Conservation (phyloP, 192 early-diverging fungal genomes). For the Podila minutissima region DNA sequence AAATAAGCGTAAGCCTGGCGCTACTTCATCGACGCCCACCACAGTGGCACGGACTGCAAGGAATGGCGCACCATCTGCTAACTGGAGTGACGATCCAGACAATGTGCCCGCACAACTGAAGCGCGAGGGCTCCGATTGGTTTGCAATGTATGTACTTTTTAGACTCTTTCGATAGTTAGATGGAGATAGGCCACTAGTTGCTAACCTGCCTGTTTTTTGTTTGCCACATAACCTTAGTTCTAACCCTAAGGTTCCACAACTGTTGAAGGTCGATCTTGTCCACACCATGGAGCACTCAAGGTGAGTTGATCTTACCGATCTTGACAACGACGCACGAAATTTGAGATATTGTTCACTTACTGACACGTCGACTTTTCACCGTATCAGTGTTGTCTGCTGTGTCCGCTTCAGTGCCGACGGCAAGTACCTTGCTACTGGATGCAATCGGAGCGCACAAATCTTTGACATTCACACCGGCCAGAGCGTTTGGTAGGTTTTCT, state of each 20-base stretch:
- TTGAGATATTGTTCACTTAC: too few relatives aligned
- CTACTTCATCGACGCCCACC: slow-evolving; percentile 22
- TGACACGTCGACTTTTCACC: too few relatives aligned
- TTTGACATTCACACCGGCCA: slow-evolving; percentile 84
- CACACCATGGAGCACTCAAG: slow-evolving; percentile 64
- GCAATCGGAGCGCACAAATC: slow-evolving; percentile 90
- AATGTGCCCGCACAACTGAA: slow-evolving; percentile 77
- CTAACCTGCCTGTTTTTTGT: background rate
- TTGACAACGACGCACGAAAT: too few relatives aligned
- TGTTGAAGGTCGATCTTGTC: slow-evolving; percentile 71
- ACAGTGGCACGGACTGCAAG: slow-evolving; percentile 31
- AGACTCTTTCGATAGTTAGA: too few relatives aligned
- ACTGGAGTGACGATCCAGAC: slow-evolving; percentile 78
- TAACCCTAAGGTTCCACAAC: slow-evolving; percentile 71
- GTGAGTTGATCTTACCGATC: slow-evolving; percentile 7
- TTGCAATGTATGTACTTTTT: slow-evolving; percentile 69
- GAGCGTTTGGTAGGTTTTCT: slow-evolving; percentile 66
- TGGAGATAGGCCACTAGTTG: too few relatives aligned
- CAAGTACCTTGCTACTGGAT: slow-evolving; percentile 91
- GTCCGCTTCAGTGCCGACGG: slow-evolving; percentile 96
- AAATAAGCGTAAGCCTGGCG: slow-evolving; percentile 41
- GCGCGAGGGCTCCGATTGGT: slow-evolving; percentile 89
- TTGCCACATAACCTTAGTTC: slow-evolving; percentile 42
- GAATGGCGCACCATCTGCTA: slow-evolving; percentile 57
- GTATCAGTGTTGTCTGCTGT: slow-evolving; percentile 94